These are phyloP conservation scores for Ustilago shanxiensis DNA, from an alignment of 1,284 basidiomycete genomes.

Conservation along the genomic window DNA sequence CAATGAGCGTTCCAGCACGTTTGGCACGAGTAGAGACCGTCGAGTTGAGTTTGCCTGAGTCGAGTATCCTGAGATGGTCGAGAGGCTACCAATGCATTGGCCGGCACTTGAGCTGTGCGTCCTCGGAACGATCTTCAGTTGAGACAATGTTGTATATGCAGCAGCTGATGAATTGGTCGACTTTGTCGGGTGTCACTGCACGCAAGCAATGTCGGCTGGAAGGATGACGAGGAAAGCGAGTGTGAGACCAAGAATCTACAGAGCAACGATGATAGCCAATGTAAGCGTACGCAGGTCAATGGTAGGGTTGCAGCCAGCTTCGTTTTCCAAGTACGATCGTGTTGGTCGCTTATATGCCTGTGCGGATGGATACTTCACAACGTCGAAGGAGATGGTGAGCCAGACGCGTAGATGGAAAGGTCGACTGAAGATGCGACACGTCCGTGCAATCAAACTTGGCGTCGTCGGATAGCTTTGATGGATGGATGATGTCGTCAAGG, in stretches of 20 bases:
- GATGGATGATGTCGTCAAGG: conserved; percentile 11
- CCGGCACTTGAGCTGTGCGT: neutral
- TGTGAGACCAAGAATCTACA: neutral
- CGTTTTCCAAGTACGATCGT: neutral
- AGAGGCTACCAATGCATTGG: neutral
- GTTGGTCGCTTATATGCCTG: neutral
- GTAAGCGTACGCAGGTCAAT: neutral
- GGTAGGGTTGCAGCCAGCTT: neutral
- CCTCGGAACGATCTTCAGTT: neutral
- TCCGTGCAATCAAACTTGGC: neutral
- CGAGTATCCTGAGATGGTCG: neutral
- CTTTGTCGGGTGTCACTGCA: neutral
- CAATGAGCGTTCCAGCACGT: too few species aligned
- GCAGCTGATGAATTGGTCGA: neutral
- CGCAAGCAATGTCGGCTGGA: neutral
- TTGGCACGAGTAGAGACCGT: too few species aligned
- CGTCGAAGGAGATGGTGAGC: neutral
- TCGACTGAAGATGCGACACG: conserved; percentile 4
- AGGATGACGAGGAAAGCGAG: neutral
- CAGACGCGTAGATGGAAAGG: neutral
- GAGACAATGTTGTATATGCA: neutral
- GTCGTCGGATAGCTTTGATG: neutral
- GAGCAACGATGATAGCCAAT: neutral
- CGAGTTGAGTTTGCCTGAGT: neutral
- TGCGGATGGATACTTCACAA: neutral